Percentiles rank a stretch among this genome's conserved stretches.
These are phyloP conservation scores for Pouteria glomerata DNA, from an alignment of 148 eudicot genomes.

Conservation along the genomic window DNA sequence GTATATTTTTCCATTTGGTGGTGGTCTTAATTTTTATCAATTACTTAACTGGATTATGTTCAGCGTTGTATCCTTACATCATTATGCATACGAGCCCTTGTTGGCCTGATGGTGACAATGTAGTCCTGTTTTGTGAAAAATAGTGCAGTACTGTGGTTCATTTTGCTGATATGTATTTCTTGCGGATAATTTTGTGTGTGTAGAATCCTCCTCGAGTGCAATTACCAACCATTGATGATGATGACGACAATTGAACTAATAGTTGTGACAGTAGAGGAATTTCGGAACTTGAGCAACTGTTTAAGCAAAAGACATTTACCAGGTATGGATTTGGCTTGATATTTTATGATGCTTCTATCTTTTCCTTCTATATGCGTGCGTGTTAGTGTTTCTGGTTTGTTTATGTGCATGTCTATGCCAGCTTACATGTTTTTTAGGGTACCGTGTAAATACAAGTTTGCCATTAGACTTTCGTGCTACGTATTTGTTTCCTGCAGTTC, in stretches of 20 bases:
- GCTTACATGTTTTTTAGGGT: neutral
- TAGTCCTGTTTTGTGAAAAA: neutral
- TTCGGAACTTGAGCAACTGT: slow-evolving; percentile 68
- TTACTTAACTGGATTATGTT: neutral
- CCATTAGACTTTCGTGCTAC: neutral
- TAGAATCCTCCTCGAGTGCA: slow-evolving; percentile 27
- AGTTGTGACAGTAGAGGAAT: slow-evolving; percentile 32
- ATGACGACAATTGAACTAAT: slow-evolving; percentile 9
- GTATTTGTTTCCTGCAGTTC: neutral
- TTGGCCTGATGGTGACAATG: neutral
- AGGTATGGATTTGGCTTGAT: slow-evolving; percentile 32
- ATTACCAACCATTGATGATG: slow-evolving; percentile 17
- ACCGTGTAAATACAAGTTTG: neutral
- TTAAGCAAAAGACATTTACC: slow-evolving; percentile 79
- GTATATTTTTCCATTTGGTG: neutral
- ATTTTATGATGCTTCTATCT: neutral
- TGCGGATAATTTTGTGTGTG: slow-evolving; percentile 9
- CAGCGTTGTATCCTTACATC: neutral
- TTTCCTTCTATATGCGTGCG: neutral
- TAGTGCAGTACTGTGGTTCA: neutral
- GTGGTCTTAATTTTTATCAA: neutral
- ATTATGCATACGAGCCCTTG: neutral
- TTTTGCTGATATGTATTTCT: neutral
- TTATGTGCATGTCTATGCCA: neutral
- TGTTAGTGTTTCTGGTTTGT: neutral